Base-by-base conservation (phyloP, 2,329 filamentous ascomycete species). In the Neonectria punicea region DNA sequence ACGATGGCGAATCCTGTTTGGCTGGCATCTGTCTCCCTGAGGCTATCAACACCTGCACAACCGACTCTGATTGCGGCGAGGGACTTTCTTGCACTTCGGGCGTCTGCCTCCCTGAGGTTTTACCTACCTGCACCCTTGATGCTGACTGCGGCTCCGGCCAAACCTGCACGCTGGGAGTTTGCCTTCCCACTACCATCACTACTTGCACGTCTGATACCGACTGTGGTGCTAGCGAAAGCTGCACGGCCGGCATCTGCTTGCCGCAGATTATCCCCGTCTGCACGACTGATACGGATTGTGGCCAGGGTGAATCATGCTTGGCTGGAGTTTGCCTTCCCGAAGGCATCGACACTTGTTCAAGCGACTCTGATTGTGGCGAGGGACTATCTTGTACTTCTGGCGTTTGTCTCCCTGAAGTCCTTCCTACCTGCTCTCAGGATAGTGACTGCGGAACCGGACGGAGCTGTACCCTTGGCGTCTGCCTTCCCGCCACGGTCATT, bases 11-110 rank as follows among this genome's bases (percentile, higher is more conserved):
- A 18, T 28, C 50, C 34, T 62, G 59, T 11, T 32, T 54, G 4
- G 36, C 34, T 25, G 53, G 59, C 25, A 28, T 62, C 2, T 62
- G 59, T 28, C n/a, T 62, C 6, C 59, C 59, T 22, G 18, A 28
- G 13, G 53, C 46, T 14, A 41, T 62, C 4, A 34, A 16, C 8
- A 16, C 43, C 9, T 62, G 59, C 18, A 14, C 53, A 2, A 34
- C 34, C 3, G 59, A 62, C 16, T 41, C 58, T 0, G n/a, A 43
- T 32, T 62, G 59, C 10, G 22, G 34, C 6, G 34, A 16, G 18
- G 53, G 59, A 8, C 59, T 53, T 14, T 34, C 44, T 22, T 62
- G 59, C 16, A 53, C 53, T 4, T 46, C 34, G 1, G 59, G 59
- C 6, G 41, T 62, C 18, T 62, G 59, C 18, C 36, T 41, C 6